Base-by-base conservation (phyloP, 108 stramenopile genomes). In the Stephanodiscus triporus region DNA sequence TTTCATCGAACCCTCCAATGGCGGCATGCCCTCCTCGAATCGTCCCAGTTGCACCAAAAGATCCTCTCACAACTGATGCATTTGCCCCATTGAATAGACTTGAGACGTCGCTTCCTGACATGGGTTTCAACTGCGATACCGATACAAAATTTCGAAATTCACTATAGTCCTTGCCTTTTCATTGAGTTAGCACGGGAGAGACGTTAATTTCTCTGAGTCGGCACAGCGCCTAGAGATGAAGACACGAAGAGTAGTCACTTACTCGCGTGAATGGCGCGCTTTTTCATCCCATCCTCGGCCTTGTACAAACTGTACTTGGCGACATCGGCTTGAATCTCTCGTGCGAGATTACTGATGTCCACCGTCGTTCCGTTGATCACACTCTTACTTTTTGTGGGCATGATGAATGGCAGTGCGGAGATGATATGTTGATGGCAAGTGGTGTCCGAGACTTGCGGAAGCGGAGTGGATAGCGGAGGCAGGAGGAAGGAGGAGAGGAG, bases 61-160 rank as follows among this genome's bases (percentile, higher is more conserved):
- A 57, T 30, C 48, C 47, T 43, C 30, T 45, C 53, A 56, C 38
- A 47, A 9, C 4, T 37, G 64, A 50, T 54, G 70, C 77, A 50
- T 55, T 50, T 26, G 61, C 57, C 0, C 76, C 77, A 60, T 47
- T 59, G 49, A 78, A 78, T 36, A 78, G 51, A 53, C 49, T 71
- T 23, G 77, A 78, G n/a, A 78, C 56, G 50, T 78, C 77, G 36
- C 70, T 58, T 0, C 55, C 55, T 19, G 70, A 48, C 13, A 66
- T 76, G 9, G 80, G 80, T 59, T 81, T 76, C 47, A 81, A 48
- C 65, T 81, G 75, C 9, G 80, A 76, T 0, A 58, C 75, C 13
- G 75, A 71, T 23, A 81, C 75, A 36, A 76, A 76, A 76, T 72
- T 72, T 76, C 65, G 48, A 57, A 81, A 81, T 42, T 81, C 80